Conservation (phyloP, 1,139 yeast genomes). For the Arxiozyma bovina region DNA sequence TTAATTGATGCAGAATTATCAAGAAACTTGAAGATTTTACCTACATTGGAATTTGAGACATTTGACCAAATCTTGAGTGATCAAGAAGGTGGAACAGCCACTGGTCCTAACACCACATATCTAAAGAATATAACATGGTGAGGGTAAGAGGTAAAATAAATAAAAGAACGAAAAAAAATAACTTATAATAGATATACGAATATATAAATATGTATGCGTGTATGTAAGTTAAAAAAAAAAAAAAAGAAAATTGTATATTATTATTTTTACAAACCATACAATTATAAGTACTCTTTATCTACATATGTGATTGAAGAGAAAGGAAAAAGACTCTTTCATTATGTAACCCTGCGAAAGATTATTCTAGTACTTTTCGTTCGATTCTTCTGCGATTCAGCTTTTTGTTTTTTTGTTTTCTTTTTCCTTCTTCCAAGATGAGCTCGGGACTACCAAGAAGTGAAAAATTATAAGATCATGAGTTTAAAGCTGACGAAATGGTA, state of each 20-base stretch:
- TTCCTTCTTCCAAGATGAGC: neutral
- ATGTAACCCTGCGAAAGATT: neutral
- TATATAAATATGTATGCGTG: neutral
- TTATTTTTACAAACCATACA: neutral
- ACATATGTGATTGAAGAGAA: neutral
- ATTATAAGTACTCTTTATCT: neutral
- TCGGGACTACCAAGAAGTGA: neutral
- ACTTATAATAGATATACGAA: neutral
- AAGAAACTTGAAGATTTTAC: slow-evolving; percentile 59
- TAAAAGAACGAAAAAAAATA: neutral
- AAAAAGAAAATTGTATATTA: neutral
- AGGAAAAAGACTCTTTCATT: neutral
- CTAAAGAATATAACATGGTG: slow-evolving; percentile 24
- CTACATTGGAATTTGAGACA: slow-evolving; percentile 70
- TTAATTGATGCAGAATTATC: slow-evolving; percentile 65
- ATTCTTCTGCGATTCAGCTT: neutral
- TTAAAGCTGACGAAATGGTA: neutral
- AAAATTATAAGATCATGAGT: too few relatives aligned
- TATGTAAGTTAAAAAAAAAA: neutral
- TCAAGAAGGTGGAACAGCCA: neutral
- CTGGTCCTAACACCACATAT: slow-evolving; percentile 10
- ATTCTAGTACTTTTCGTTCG: neutral
- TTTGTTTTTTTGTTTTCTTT: too few relatives aligned
- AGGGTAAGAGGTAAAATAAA: neutral
- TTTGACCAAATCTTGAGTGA: slow-evolving; percentile 15